A percentile compares a stretch with the other conserved stretches of the same genome.
Conservation (phyloP, 1,139 yeast genomes). For the Geotrichum histeridarum region DNA sequence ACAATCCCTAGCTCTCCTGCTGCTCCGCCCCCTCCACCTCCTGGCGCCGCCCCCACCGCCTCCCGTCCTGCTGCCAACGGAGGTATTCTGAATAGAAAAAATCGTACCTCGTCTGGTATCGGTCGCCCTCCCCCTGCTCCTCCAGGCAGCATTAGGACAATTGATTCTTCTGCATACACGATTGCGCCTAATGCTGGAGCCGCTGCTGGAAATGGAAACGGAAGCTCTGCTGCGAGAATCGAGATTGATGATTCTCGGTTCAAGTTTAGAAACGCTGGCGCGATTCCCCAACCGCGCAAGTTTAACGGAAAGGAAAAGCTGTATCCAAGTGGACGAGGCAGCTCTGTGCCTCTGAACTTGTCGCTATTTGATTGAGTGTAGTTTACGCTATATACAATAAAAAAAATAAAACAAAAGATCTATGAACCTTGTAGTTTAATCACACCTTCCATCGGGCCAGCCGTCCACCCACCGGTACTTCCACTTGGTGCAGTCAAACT, state of each 20-base stretch:
- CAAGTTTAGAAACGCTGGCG: constrained; percentile 60
- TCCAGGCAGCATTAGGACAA: constrained; percentile 28
- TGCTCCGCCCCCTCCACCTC: constrained; percentile 21
- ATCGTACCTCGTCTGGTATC: constrained; percentile 24
- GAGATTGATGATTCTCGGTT: constrained; percentile 70
- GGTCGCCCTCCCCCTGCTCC: constrained; percentile 26
- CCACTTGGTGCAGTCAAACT: constrained; percentile 86
- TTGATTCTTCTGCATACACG: constrained; percentile 35
- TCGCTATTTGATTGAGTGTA: constrained; percentile 35
- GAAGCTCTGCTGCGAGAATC: constrained; percentile 19
- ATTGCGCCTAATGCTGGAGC: constrained; percentile 23
- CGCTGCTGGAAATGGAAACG: constrained; percentile 20
- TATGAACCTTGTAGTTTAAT: neutral
- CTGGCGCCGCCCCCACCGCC: constrained; percentile 27
- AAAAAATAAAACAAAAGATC: neutral
- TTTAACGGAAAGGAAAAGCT: constrained; percentile 65
- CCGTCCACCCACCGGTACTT: constrained; percentile 76
- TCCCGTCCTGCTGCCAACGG: constrained; percentile 23
- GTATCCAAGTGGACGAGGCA: constrained; percentile 94
- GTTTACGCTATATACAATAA: neutral
- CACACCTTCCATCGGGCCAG: constrained; percentile 32
- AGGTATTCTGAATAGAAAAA: constrained; percentile 23
- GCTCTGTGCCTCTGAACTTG: constrained; percentile 82
- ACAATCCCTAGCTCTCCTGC: constrained; percentile 5
- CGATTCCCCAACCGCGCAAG: constrained; percentile 78